Evolutionary conservation across 371 early-diverging fungal species (phyloP), one percentile per base, ranked within the genome.

Genomic region (Aphelidium insulamus): DNA sequence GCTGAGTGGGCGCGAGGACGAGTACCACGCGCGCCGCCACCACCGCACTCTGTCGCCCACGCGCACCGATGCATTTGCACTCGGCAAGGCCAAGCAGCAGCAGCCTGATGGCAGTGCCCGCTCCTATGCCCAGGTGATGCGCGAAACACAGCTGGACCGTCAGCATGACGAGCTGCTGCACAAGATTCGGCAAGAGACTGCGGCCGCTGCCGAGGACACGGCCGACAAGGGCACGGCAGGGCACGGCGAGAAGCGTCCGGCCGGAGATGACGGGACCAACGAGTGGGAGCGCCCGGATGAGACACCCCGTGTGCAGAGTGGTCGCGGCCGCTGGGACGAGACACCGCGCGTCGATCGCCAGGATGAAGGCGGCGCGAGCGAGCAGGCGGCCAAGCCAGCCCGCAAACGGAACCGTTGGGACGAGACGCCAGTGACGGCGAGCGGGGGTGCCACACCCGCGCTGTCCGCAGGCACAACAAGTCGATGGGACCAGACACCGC

Each of bases 71-170:
- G 75, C 84, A 0, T 87, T 91, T 45, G 41, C 63, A n/a, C 51
- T 46, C 23, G 46, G 40, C 26, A 45, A 45, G 2, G 56, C 40
- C 6, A 1, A 57, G 57, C 14, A 22, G 38, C 21, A 40, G 34
- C 15, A 41, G 27, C 26, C 33, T 48, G 18, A 40, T 16, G 45
- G 29, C 3, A 60, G 63, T 30, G 57, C 69, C 2, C 44, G 80
- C 33, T 62, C 73, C 1, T 92, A 91, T 43, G 47, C 71, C 9
- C 86, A 91, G 40, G 77, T 83, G 11, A 79, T 87, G 68, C 57
- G 64, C 32, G 75, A 83, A 42, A 69, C 63, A 5, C 84, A 85
- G 38, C 52, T 91, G 15, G 86, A 90, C 21, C 57, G 66, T 9
- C 86, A 90, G 39, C 59, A 77, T 31, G 70, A 69, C 16, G 50